A percentile compares a stretch with the other conserved stretches of the same genome.
Conservation (phyloP, 495 filamentous ascomycete species). For the Xylaria acuta region DNA sequence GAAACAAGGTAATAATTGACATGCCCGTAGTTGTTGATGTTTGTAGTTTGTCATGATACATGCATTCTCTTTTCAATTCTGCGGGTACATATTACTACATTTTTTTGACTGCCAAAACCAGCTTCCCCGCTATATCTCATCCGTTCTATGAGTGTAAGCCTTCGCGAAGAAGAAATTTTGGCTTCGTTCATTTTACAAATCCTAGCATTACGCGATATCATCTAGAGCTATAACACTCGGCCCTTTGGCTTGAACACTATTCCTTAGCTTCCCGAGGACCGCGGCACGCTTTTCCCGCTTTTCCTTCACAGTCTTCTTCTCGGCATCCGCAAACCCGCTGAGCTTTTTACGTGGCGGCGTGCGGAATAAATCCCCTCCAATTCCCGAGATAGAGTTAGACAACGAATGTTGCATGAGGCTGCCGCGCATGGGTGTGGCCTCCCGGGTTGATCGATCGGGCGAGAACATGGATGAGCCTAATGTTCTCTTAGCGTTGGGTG, state of each 20-base stretch:
- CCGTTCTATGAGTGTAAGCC: neutral
- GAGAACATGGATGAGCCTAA: slow-evolving; percentile 59
- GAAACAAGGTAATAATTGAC: neutral
- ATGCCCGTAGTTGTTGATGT: neutral
- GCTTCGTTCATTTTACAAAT: neutral
- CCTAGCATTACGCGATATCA: slow-evolving; percentile 36
- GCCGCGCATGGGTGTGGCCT: slow-evolving; percentile 48
- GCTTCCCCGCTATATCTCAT: neutral
- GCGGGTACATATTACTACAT: slow-evolving; percentile 1
- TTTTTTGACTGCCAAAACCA: neutral
- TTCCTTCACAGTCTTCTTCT: slow-evolving; percentile 57
- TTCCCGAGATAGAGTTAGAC: slow-evolving; percentile 52
- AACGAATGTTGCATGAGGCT: slow-evolving; percentile 37
- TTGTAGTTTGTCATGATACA: neutral
- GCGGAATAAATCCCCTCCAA: slow-evolving; percentile 43
- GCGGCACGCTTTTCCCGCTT: slow-evolving; percentile 62
- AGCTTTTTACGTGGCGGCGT: slow-evolving; percentile 61
- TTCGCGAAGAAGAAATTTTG: neutral
- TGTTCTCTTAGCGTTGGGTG: slow-evolving; percentile 59
- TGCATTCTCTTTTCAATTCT: neutral
- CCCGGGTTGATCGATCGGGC: slow-evolving; percentile 54
- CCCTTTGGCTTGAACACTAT: slow-evolving; percentile 46
- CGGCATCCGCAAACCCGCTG: slow-evolving; percentile 57
- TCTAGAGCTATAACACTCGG: slow-evolving; percentile 45
- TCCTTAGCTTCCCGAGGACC: slow-evolving; percentile 53